Percentiles rank a stretch among this genome's conserved stretches.
These are phyloP conservation scores for Naganishia vaughanmartiniae DNA, from an alignment of 768 basidiomycete genomes.

Conservation along the genomic window DNA sequence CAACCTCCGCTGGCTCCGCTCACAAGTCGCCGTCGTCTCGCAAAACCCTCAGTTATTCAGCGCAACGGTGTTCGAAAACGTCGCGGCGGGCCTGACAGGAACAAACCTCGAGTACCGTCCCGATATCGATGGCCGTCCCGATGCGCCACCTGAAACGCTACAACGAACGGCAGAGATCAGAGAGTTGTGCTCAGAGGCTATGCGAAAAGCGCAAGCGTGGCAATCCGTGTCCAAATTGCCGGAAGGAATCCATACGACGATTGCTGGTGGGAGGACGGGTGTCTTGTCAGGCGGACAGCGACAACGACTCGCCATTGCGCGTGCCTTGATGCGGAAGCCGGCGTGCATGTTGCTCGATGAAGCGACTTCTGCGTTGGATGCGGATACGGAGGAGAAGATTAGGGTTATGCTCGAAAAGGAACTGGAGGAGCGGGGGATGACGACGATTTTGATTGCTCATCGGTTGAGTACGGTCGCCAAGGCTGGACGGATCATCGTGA, in stretches of 20 bases:
- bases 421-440: constrained; percentile 70
- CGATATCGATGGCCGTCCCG: constrained; percentile 27
- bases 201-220: constrained; percentile 82
- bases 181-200: constrained; percentile 76
- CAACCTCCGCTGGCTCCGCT: constrained; percentile 79
- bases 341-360: constrained; percentile 47
- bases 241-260: constrained; percentile 43
- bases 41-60: constrained; percentile 85
- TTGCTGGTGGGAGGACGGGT: constrained; percentile 41
- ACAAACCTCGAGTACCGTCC: constrained; percentile 54
- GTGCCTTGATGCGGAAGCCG: constrained; percentile 56
- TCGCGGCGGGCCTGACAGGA: constrained; percentile 78
- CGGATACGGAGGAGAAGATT: constrained; percentile 90
- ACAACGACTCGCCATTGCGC: constrained; percentile 56
- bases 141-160: constrained; percentile 11
- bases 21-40: constrained; percentile 81
- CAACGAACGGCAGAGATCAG: constrained; percentile 46
- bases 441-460: constrained; percentile 91
- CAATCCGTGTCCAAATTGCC: constrained; percentile 55
- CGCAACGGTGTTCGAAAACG: constrained; percentile 75
- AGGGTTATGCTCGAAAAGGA: constrained; percentile 90
- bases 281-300: constrained; percentile 67
- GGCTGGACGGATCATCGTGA: constrained; percentile 85
- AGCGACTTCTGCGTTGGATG: constrained; percentile 85
- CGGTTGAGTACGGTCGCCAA: constrained; percentile 88